Conservation (phyloP, 2,329 filamentous ascomycete species). For the Aureobasidium melanogenum region DNA sequence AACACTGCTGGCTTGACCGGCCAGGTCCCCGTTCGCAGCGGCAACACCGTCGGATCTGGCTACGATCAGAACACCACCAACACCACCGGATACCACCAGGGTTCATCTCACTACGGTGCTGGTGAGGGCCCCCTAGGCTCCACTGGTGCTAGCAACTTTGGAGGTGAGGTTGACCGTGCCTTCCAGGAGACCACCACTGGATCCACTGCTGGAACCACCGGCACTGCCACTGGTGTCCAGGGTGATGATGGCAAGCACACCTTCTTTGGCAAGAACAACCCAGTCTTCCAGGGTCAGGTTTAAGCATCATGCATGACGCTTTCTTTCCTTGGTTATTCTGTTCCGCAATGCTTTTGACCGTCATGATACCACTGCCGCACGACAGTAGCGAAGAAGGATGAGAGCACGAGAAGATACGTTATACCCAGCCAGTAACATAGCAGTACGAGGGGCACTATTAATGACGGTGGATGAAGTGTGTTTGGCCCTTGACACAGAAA, state of each 20-base stretch:
- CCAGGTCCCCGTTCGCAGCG: conserved; percentile 12
- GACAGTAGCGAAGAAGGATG: not conserved
- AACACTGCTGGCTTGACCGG: conserved; percentile 15
- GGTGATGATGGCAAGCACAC: conserved; percentile 22
- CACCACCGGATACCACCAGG: conserved; percentile 19
- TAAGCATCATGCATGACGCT: conserved; percentile 16
- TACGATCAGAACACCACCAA: conserved; percentile 13
- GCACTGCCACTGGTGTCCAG: not conserved
- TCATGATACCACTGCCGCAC: conserved; percentile 23
- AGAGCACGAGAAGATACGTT: conserved; percentile 2
- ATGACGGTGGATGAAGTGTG: not conserved
- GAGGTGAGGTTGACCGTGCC: conserved; percentile 10
- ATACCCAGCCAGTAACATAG: conserved; percentile 6
- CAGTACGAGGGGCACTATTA: not conserved
- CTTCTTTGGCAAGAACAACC: conserved; percentile 34
- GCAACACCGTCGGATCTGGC: conserved; percentile 14
- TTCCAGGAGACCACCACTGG: not conserved
- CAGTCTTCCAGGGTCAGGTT: conserved; percentile 32
- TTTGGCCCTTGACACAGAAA: not conserved
- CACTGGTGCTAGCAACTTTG: conserved; percentile 8
- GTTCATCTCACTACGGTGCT: conserved; percentile 23
- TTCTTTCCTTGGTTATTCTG: not conserved
- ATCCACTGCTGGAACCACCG: conserved; percentile 11
- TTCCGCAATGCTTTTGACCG: conserved; percentile 5
- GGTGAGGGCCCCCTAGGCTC: not conserved